Evolutionary conservation across 2,329 filamentous ascomycete genomes (phyloP), one percentile per base, ranked within the genome.

Genomic region (Lachnum nothofagi): DNA sequence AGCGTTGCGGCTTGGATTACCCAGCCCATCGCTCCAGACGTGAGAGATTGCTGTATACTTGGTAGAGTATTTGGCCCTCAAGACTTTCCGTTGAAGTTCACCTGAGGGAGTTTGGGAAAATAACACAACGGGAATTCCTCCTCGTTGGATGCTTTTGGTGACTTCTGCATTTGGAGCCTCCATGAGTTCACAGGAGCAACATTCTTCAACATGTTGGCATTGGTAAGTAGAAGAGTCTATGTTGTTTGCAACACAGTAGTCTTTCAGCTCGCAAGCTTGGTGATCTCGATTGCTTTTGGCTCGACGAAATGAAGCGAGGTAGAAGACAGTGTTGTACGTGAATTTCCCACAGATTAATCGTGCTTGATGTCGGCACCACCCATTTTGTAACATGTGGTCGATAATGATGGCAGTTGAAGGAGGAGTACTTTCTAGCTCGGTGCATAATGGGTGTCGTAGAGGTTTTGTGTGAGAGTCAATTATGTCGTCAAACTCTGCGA

Each of bases 11-110:
- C 46, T 19, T 16, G 46, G 27, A 44, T 57, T 57, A 10, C 54
- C 54, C 7, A 57, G 44, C 8, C 55, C 55, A 50, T 55, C 55
- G 22, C 42, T 53, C 55, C 55, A 57, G 20, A 57, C 45, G 22
- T 57, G 55, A 2, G 55, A 57, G 19, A 57, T 55, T 5, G 55
- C 54, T 31, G 51, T 46, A 41, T 57, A 53, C 3, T 57, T 44
- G 1, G 55, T 60, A 0, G 54, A 51, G 19, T 53, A 42, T 29
- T 59, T 61, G 1, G 48, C 45, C 24, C 63, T 56, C 2, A 60
- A 49, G 1, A 34, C 16, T 2, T 63, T 41, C 16, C 51, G 22
- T 14, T 58, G 33, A 12, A 39, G 17, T 25, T 39, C 33, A 10
- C 35, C 43, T 5, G 42, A 34, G 14, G n/a, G 31, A 4, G n/a